phyloP scores from a whole-genome alignment of 169 alveolate species.

The Pseudocohnilembus persalinus region DNA sequence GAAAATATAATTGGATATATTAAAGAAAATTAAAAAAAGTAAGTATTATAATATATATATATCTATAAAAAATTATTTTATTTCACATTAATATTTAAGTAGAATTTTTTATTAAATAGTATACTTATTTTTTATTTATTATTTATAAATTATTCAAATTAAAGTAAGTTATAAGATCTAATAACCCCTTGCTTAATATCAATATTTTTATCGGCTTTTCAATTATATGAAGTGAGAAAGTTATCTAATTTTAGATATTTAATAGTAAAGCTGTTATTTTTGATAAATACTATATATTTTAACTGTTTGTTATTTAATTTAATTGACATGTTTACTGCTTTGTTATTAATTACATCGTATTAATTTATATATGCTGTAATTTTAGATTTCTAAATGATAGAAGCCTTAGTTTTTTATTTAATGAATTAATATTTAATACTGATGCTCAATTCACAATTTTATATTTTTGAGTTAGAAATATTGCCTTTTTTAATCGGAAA shows the following conservation, averaged over 20 bases:
- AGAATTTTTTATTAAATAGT: too few species aligned
- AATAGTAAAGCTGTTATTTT: not conserved
- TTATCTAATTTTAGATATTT: not conserved
- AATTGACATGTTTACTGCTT: not conserved
- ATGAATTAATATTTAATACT: not conserved
- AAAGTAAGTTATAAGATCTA: too few species aligned
- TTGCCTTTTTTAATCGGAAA: not conserved
- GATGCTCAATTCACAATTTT: not conserved
- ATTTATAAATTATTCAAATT: too few species aligned
- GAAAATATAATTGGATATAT: not conserved
- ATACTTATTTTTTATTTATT: too few species aligned
- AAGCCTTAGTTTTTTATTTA: not conserved
- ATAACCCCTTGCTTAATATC: too few species aligned
- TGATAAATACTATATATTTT: too few species aligned
- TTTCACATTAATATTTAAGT: not conserved
- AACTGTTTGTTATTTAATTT: not conserved
- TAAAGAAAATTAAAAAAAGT: not conserved
- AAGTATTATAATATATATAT: too few species aligned
- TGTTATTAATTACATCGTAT: not conserved
- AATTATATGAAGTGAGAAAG: too few species aligned
- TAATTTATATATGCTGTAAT: not conserved
- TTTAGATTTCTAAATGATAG: too few species aligned
- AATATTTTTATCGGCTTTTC: too few species aligned
- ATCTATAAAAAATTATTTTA: too few species aligned
- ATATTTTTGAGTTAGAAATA: not conserved